Conservation (phyloP, 2,329 filamentous ascomycete genomes). For the Colletotrichum sp. region DNA sequence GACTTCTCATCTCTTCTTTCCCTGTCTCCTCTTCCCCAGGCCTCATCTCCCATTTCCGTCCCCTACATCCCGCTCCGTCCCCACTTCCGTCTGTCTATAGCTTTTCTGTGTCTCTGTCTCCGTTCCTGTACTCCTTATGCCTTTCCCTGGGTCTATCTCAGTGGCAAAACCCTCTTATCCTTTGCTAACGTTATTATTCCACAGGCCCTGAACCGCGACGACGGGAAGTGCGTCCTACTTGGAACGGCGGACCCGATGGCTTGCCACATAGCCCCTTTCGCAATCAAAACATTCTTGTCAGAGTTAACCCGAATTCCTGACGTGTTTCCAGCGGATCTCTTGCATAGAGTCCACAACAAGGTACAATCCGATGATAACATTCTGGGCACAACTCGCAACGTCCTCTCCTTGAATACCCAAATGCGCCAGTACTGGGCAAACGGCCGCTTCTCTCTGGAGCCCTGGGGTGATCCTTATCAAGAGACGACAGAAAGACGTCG, state of each 20-base stretch:
- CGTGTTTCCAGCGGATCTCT: neutral
- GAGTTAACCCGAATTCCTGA: neutral
- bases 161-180: neutral
- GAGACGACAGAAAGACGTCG: neutral
- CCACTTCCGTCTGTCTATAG: neutral
- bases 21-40: neutral
- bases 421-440: neutral
- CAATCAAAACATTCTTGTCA: neutral
- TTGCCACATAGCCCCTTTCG: neutral
- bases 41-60: neutral
- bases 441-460: neutral
- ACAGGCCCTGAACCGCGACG: neutral
- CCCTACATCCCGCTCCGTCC: neutral
- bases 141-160: neutral
- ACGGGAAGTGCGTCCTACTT: neutral
- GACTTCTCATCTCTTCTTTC: neutral
- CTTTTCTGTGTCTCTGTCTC: neutral
- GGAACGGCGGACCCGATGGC: neutral
- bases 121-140: neutral
- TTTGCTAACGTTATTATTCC: neutral
- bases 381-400: neutral
- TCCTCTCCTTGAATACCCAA: neutral
- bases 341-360: neutral
- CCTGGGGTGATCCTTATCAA: neutral
- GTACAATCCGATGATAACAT: neutral